Base-by-base conservation (phyloP, 2,329 filamentous ascomycete species). In the Malbranchea cinnamomea region DNA sequence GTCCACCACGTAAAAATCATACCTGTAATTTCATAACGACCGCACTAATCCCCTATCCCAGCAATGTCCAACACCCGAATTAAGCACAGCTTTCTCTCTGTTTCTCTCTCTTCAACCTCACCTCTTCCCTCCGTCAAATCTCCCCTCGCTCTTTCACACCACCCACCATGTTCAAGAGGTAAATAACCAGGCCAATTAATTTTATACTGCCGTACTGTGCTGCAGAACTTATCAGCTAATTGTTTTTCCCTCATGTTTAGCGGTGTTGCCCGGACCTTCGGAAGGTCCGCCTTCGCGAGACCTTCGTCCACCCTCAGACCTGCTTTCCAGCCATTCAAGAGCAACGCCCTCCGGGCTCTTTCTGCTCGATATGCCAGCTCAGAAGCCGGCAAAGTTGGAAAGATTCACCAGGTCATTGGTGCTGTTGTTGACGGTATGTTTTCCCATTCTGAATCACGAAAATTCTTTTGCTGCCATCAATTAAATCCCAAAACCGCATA, bases 391-490 rank as follows among this genome's bases (percentile, higher is more conserved):
- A 59, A 60, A 46, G 57, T 67, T 57, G 76, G 76, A 55, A 76
- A 70, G 62, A 67, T 74, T 55, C 65, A 72, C 58, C 66, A 84
- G 68, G 85, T 94, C 63, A 94, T 94, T 67, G 85, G 89, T 80
- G 87, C 89, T 68, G 85, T 95, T 60, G 89, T 95, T 53, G 89
- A 95, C 68, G 84, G 83, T 92, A 70, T 68, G 80, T 57, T 16
- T 17, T 8, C 15, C n/a, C 25, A 12, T 12, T 12, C 23, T 25
- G 7, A 3, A 25, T 11, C 23, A 25, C 11, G 50, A 57, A 61
- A 62, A 61, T 54, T 54, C 54, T 52, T 46, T 52, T 47, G 48
- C 48, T 43, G 46, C 38, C 42, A 46, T 39, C 44, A 50, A 50
- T 48, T 47, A 42, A 48, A 53, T 56, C 53, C 35, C 40, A 40